Evolutionary conservation across 768 basidiomycete genomes (phyloP).

Genomic region (Tremella mesenterica): DNA sequence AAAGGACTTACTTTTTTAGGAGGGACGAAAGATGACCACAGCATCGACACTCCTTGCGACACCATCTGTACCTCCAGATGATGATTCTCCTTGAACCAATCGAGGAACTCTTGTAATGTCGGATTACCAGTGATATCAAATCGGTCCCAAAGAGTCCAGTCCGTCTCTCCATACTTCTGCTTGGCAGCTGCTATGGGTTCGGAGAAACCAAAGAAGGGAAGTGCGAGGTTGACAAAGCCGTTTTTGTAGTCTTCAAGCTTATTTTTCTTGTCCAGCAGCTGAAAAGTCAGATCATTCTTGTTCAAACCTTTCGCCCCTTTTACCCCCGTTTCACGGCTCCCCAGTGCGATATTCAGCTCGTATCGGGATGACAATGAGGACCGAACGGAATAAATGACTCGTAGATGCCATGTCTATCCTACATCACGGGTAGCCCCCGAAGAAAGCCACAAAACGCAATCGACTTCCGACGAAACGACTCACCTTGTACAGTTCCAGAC

Average conservation of each 20-base stretch:
- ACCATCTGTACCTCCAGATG: constrained; percentile 89
- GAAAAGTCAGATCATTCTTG: constrained; percentile 9
- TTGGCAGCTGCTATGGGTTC: constrained; percentile 87
- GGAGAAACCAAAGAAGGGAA: constrained; percentile 98
- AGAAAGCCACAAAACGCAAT: too few species aligned
- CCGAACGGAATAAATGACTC: too few species aligned
- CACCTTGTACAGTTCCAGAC: constrained; percentile 94
- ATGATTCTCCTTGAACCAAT: constrained; percentile 75
- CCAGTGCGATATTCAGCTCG: too few species aligned
- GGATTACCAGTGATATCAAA: constrained; percentile 87
- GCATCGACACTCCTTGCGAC: constrained; percentile 92
- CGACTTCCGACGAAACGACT: too few species aligned
- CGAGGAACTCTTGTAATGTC: constrained; percentile 71
- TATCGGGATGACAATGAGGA: not conserved
- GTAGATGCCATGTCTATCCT: too few species aligned
- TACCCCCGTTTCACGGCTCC: not conserved
- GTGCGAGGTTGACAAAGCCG: constrained; percentile 91
- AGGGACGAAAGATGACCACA: constrained; percentile 88
- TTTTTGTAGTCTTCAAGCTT: constrained; percentile 95
- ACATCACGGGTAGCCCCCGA: too few species aligned
- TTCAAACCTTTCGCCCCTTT: not conserved
- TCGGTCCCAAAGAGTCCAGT: constrained; percentile 98
- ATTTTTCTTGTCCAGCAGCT: constrained; percentile 93
- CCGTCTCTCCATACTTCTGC: constrained; percentile 72
- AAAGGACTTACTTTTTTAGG: constrained; percentile 70